These are phyloP conservation scores for Conidiobolus incongruus DNA, from an alignment of 371 early-diverging fungal species.

Conservation along the genomic window DNA sequence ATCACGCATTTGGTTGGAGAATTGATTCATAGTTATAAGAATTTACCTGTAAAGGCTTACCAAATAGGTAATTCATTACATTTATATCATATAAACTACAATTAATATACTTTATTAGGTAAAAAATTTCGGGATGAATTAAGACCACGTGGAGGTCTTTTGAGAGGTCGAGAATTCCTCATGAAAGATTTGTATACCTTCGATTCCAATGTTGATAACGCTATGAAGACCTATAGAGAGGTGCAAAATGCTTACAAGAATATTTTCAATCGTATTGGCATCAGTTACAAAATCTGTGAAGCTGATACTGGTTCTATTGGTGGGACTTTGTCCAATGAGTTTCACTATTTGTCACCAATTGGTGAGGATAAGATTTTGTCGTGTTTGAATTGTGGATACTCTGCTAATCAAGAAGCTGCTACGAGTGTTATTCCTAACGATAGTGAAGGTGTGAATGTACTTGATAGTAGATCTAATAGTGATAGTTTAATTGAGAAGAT, in stretches of 20 bases:
- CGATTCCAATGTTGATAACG: conserved; percentile 40
- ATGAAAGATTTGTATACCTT: conserved; percentile 91
- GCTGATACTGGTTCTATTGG: conserved; percentile 86
- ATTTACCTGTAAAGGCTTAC: conserved; percentile 65
- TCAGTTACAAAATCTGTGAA: conserved; percentile 51
- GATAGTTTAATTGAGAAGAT: too few species aligned
- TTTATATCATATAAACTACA: background rate
- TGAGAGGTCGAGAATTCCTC: conserved; percentile 74
- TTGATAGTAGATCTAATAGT: too few species aligned
- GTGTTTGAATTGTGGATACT: conserved; percentile 46
- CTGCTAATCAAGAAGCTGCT: conserved; percentile 59
- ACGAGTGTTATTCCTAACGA: too few species aligned
- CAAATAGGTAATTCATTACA: conserved; percentile 37
- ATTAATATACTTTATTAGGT: conserved; percentile 8
- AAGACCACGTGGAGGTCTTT: conserved; percentile 56
- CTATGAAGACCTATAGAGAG: conserved; percentile 41
- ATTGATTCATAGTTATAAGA: conserved; percentile 36
- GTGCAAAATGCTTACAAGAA: conserved; percentile 44
- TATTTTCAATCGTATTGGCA: conserved; percentile 46
- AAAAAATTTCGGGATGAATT: conserved; percentile 69
- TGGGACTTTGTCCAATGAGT: conserved; percentile 72
- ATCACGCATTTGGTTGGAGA: conserved; percentile 47
- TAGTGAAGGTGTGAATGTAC: too few species aligned
- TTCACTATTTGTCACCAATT: conserved; percentile 36
- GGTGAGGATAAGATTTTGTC: conserved; percentile 66